Evolutionary conservation across 2,329 filamentous ascomycete species (phyloP), one percentile per base, ranked within the genome.

Genomic region (Acephala macrosclerotiorum): DNA sequence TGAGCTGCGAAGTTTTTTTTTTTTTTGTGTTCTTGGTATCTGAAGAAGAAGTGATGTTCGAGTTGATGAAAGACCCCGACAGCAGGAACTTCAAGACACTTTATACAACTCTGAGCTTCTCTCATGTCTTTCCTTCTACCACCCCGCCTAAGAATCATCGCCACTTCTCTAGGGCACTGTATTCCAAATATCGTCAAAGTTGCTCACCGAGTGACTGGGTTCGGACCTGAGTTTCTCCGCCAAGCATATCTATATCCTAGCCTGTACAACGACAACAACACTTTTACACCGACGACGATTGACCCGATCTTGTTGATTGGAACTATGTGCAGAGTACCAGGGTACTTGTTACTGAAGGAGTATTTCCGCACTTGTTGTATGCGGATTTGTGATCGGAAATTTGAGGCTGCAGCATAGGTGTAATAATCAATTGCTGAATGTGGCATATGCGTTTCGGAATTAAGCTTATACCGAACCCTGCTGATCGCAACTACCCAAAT

Each of bases 141-240:
- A 1, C 14, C n/a, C 5, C 25, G 9, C 7, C 14, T 18, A 22
- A 22, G n/a, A 22, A 22, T 49, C 9, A 22, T 25, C n/a, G n/a
- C n/a, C 5, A n/a, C n/a, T 25, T 22, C 14, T n/a, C 57, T 3
- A 72, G 40, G 35, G 9, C 45, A 49, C n/a, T 25, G n/a, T n/a
- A 7, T 22, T 49, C 20, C 45, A 20, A 11, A 25, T 16, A 49
- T 22, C 20, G n/a, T 49, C 45, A 22, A 49, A 25, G n/a, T 20
- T 7, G 40, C 16, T 25, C 3, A 49, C 8, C n/a, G 20, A 49
- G 25, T 49, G 45, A 49, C 45, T 49, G 18, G 9, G 6, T 22
- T 49, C 45, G 45, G 20, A 7, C 20, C 20, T 25, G n/a, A 49
- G 6, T 49, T n/a, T 49, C 45, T 22, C 45, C 45, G 45, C n/a